These are phyloP conservation scores for Trapa bicornis DNA, from an alignment of 345 rosid species.

Conservation along the genomic window DNA sequence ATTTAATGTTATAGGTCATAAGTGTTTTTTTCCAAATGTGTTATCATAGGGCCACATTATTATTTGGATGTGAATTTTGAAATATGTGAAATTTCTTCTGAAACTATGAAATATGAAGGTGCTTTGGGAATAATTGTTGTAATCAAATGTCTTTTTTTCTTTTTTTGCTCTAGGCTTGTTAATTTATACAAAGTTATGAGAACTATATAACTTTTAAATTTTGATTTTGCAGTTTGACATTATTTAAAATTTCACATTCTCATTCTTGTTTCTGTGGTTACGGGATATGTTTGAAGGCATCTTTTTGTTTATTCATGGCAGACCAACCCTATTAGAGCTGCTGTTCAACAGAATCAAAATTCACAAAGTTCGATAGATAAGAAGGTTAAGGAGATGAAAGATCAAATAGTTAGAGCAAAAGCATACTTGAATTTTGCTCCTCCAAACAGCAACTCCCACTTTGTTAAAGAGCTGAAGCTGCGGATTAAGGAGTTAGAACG, in stretches of 20 bases:
- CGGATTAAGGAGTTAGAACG: constrained; percentile 66
- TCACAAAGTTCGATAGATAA: constrained; percentile 28
- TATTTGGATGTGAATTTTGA: not conserved
- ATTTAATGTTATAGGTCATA: not conserved
- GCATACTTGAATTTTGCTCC: constrained; percentile 54
- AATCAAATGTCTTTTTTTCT: not conserved
- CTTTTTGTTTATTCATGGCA: constrained; percentile 9
- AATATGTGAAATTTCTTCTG: not conserved
- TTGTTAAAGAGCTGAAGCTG: constrained; percentile 57
- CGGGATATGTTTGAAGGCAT: not conserved
- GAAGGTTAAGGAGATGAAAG: constrained; percentile 64
- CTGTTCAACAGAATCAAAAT: constrained; percentile 20
- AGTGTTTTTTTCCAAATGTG: not conserved
- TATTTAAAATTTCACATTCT: not conserved
- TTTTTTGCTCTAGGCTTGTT: not conserved
- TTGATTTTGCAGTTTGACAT: not conserved
- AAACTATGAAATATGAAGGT: not conserved
- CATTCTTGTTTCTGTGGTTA: not conserved
- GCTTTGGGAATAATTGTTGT: not conserved
- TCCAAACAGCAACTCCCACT: constrained; percentile 55
- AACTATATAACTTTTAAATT: not conserved
- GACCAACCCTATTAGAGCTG: constrained; percentile 21
- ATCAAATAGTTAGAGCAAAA: constrained; percentile 69
- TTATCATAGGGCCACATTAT: not conserved
- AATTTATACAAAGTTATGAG: not conserved